Evolutionary conservation across 2,329 filamentous ascomycete species (phyloP).

Genomic region (Diaporthe sp.): DNA sequence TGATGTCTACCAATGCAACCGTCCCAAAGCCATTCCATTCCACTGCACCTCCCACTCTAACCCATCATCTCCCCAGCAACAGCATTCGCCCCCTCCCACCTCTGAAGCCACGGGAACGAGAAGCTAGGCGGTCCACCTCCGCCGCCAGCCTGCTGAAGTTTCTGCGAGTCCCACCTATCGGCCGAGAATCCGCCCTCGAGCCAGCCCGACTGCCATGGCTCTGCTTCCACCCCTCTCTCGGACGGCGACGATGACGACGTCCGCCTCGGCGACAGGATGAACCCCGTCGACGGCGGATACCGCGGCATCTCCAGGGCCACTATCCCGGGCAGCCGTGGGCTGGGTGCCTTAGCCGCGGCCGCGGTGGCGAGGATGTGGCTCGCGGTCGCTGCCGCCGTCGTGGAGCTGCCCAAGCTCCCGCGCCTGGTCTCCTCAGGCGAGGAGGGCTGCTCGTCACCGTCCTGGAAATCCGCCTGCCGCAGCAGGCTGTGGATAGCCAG

Average conservation of each 20-base stretch:
- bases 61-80: constrained; percentile 23
- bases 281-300: background rate
- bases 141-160: background rate
- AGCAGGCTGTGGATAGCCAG: constrained; percentile 50
- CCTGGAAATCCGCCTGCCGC: constrained; percentile 46
- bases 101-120: constrained; percentile 39
- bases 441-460: constrained; percentile 43
- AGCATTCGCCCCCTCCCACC: constrained; percentile 23
- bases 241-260: background rate
- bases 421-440: background rate
- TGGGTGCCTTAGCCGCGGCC: background rate
- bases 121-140: background rate
- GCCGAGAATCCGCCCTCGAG: background rate
- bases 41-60: background rate
- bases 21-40: background rate
- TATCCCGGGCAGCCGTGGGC: background rate
- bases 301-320: constrained; percentile 2
- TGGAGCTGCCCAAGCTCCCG: background rate
- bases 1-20: background rate
- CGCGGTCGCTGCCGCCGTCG: background rate
- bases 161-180: constrained; percentile 23
- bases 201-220: constrained; percentile 34
- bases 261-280: constrained; percentile 6
- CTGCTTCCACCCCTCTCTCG: background rate
- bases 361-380: background rate